Conservation (phyloP, 768 basidiomycete genomes). For the Tylopilus sp. region DNA sequence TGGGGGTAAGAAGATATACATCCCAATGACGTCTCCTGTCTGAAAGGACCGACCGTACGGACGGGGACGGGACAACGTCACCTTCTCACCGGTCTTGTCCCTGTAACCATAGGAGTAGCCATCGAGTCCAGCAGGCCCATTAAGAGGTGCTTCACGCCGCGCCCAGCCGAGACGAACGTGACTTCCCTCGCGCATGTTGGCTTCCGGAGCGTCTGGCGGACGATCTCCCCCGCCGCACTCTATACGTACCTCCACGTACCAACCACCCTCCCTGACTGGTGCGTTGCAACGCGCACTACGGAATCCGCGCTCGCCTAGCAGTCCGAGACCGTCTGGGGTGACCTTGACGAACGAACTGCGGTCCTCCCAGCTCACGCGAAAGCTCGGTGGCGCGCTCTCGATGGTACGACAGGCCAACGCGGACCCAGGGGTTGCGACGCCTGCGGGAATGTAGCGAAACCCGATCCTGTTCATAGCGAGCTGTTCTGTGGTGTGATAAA, state of each 20-base stretch:
- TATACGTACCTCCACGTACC: constrained; percentile 92
- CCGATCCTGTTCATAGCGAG: constrained; percentile 72
- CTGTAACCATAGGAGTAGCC: constrained; percentile 91
- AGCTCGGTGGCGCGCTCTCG: constrained; percentile 67
- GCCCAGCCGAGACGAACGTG: constrained; percentile 93
- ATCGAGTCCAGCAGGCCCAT: constrained; percentile 89
- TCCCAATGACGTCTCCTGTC: constrained; percentile 87
- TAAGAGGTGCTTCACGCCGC: constrained; percentile 87
- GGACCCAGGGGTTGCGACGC: constrained; percentile 59
- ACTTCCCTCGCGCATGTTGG: constrained; percentile 57
- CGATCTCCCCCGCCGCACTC: constrained; percentile 68
- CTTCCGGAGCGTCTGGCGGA: constrained; percentile 37
- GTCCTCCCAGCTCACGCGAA: constrained; percentile 88
- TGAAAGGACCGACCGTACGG: constrained; percentile 72
- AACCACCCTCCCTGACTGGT: constrained; percentile 82
- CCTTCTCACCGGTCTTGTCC: constrained; percentile 91
- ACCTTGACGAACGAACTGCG: constrained; percentile 77
- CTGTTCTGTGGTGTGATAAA: constrained; percentile 65
- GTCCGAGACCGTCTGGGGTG: constrained; percentile 70
- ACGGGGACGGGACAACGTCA: constrained; percentile 76
- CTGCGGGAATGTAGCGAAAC: constrained; percentile 78
- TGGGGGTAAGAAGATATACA: constrained; percentile 87
- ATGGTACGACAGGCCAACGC: constrained; percentile 71
- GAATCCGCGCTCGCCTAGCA: constrained; percentile 86
- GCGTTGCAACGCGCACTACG: constrained; percentile 88